These are phyloP conservation scores for Albifimbria verrucaria DNA, from an alignment of 2,329 filamentous ascomycete genomes.

Conservation along the genomic window DNA sequence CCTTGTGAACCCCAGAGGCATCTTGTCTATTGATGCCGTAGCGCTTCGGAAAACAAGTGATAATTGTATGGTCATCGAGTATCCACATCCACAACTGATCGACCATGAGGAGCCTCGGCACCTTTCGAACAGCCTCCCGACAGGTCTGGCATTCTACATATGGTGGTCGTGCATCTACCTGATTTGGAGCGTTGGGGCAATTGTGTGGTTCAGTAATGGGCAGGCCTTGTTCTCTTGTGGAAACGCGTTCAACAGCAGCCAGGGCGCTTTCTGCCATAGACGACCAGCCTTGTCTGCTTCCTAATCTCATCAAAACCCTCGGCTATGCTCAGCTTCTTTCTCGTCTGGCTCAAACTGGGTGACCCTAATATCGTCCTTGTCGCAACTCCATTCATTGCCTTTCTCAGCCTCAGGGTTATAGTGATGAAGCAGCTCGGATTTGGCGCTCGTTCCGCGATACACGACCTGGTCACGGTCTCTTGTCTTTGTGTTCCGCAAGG, in stretches of 20 bases:
- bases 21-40: constrained; percentile 40
- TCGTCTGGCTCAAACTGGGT: not conserved
- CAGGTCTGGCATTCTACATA: constrained; percentile 1
- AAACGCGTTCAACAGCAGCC: not conserved
- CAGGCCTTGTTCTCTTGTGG: not conserved
- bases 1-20: constrained; percentile 35
- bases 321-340: not conserved
- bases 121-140: constrained; percentile 1
- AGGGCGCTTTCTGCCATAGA: not conserved
- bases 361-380: not conserved
- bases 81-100: constrained; percentile 44
- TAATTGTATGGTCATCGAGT: constrained; percentile 29
- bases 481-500: constrained; percentile 1
- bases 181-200: not conserved
- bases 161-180: not conserved
- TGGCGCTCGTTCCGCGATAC: constrained; percentile 3
- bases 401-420: not conserved
- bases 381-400: not conserved
- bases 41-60: constrained; percentile 38
- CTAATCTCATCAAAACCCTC: not conserved
- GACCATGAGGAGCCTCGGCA: constrained; percentile 33
- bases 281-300: not conserved
- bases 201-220: not conserved
- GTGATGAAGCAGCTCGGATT: not conserved
- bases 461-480: constrained; percentile 4